Base-by-base conservation (phyloP, 345 rosid genomes). In the Bruguiera sexangula region DNA sequence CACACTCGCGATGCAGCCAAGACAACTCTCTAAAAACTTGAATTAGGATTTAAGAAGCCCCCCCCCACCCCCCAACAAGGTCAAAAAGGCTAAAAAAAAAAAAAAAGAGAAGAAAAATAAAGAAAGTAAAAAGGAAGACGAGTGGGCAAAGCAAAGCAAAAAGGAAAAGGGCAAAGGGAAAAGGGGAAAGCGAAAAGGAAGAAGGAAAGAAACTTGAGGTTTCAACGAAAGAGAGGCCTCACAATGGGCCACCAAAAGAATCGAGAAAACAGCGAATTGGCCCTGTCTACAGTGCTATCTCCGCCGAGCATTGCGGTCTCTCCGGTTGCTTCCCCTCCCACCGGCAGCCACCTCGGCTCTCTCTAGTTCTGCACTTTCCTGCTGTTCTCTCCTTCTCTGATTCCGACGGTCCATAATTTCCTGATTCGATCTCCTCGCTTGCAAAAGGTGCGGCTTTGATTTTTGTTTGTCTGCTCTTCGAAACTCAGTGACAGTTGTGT, bases 281-380 rank as follows among this genome's bases (percentile, higher is more conserved):
- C 18, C 26, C 55, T 53, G 65, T 48, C 62, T 60, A 4, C 76
- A 11, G 29, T 51, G 59, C 31, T 26, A 0, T 48, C 60, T 57
- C 22, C 63, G 27, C 77, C 80, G 67, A 8, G 48, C 71, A 75
- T 70, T 54, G 67, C 78, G 70, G 65, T 61, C 54, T 68, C 60
- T 67, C 61, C 74, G 81, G 67, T 75, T 68, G 30, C 24, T 26
- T 8, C 24, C 6, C 26, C 62, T 43, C 48, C n/a, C 29, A 27
- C n/a, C 2, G 2, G 29, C 29, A 27, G 30, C 18, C 29, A 1
- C 37, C 37, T 34, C 10, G 37, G 37, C 27, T 6, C 50, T 6
- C 50, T 43, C 18, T 43, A 21, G 30, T 36, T 22, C 48, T 52
- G 27, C 76, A 51, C 51, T 70, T 51, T 59, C 6, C 69, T 58